These are phyloP conservation scores for Saksenaea oblongispora DNA, from an alignment of 371 early-diverging fungal species.

Conservation along the genomic window DNA sequence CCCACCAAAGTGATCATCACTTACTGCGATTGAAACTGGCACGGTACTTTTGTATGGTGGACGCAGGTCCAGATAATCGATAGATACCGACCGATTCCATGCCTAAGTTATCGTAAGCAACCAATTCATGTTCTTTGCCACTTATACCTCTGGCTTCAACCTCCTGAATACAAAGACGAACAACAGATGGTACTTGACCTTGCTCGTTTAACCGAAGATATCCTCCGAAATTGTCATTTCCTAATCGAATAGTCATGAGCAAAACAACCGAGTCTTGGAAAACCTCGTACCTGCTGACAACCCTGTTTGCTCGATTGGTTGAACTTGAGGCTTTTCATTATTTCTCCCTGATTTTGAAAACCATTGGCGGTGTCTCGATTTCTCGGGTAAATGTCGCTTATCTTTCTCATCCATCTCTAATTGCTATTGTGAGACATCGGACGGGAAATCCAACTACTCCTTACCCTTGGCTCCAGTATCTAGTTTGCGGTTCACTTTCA, in stretches of 20 bases:
- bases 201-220: constrained; percentile 45
- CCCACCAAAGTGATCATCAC: not conserved
- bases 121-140: not conserved
- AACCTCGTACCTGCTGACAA: constrained; percentile 6
- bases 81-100: constrained; percentile 77
- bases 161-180: constrained; percentile 64
- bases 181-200: constrained; percentile 61
- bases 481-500: constrained; percentile 33
- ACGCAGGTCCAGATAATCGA: constrained; percentile 77
- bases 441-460: not conserved
- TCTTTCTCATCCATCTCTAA: constrained; percentile 18
- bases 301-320: constrained; percentile 9
- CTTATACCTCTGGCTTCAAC: constrained; percentile 63
- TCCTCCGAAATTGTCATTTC: constrained; percentile 69
- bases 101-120: constrained; percentile 18
- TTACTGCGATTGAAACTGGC: constrained; percentile 59
- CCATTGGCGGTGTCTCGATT: constrained; percentile 26
- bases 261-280: not conserved
- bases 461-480: constrained; percentile 8
- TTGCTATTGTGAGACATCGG: not conserved
- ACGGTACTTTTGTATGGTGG: constrained; percentile 70
- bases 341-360: constrained; percentile 27
- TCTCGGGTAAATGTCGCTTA: constrained; percentile 14
- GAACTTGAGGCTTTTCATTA: constrained; percentile 15
- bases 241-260: not conserved